Base-by-base conservation (phyloP, 2,329 filamentous ascomycete species). In the Sporothrix dimorphospora region DNA sequence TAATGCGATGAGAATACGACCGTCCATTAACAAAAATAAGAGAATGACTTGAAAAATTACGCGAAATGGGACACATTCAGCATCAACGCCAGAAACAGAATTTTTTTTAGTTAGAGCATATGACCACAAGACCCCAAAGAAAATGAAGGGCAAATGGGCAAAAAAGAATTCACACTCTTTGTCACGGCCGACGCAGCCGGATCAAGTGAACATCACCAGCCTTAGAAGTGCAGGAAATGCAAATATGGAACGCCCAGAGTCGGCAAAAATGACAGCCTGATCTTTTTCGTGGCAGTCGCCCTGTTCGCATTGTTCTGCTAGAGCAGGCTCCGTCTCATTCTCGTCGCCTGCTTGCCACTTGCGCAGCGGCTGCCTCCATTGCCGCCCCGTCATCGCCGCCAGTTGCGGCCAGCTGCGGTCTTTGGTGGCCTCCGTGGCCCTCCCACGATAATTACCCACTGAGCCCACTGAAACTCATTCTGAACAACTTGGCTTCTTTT, bases 211-310 rank as follows among this genome's bases (percentile, higher is more conserved):
- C 19, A 40, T 61, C 57, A 40, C 34, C 57, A 61, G 34, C 34
- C 34, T 42, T 4, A 9, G 4, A 51, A 21, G 27, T 34, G 30
- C 30, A 34, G 30, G 30, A 34, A 34, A 34, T 34, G 4, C 4
- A 34, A 14, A 51, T 24, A 53, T n/a, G n/a, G n/a, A n/a, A n/a
- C n/a, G n/a, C n/a, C n/a, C n/a, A n/a, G n/a, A n/a, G n/a, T n/a
- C 1, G 19, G 57, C 34, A 30, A 14, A 30, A 49, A 34, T n/a
- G 12, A 66, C 42, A 49, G 63, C 63, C 42, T 66, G 42, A 49
- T 66, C 63, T 49, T 49, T 66, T 65, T 65, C 40, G 40, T 65
- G 4, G 38, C 4, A 30, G 21, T 65, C 24, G 42, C 63, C 42
- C 42, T 38, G 34, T 5, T 59, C 11, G 49, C n/a, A 21, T 21